Conservation (phyloP, 768 basidiomycete species). For the Fistulinella prunicolor region DNA sequence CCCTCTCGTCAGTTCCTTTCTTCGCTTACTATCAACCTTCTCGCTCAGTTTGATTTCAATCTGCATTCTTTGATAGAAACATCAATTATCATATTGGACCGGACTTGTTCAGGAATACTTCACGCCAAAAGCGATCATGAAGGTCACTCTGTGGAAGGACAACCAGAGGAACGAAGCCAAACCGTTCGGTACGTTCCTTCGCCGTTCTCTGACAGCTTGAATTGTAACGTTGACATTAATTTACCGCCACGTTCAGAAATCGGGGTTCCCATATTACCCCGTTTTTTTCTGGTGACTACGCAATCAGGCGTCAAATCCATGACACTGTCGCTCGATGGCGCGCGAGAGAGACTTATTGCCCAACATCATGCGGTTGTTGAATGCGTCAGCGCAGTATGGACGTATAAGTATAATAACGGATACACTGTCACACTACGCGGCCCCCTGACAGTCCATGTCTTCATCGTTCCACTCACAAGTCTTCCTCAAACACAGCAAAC, state of each 20-base stretch:
- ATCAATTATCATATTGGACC: conserved; percentile 66
- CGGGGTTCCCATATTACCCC: conserved; percentile 72
- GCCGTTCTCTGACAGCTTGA: conserved; percentile 7
- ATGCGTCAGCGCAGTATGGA: conserved; percentile 74
- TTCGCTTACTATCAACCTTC: background rate
- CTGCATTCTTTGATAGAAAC: conserved; percentile 42
- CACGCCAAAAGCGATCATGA: conserved; percentile 66
- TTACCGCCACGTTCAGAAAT: conserved; percentile 53
- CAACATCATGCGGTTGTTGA: conserved; percentile 54
- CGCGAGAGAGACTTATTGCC: conserved; percentile 61
- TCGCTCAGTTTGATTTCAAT: conserved; percentile 5
- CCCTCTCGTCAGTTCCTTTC: conserved; percentile 36
- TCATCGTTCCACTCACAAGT: conserved; percentile 28
- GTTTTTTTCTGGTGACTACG: conserved; percentile 81
- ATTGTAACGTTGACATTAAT: conserved; percentile 6
- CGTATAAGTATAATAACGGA: conserved; percentile 75
- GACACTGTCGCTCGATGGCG: conserved; percentile 75
- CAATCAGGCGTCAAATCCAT: conserved; percentile 85
- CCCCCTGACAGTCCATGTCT: conserved; percentile 66
- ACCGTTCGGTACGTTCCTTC: conserved; percentile 62
- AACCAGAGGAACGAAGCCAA: conserved; percentile 77
- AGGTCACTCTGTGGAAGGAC: conserved; percentile 86
- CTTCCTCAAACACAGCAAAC: conserved; percentile 20
- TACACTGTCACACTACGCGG: conserved; percentile 77
- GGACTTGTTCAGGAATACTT: conserved; percentile 67